Percentiles rank a stretch among this genome's conserved stretches.
phyloP scores from a whole-genome alignment of 2,329 filamentous ascomycete species.

The Fusarium sp. region DNA sequence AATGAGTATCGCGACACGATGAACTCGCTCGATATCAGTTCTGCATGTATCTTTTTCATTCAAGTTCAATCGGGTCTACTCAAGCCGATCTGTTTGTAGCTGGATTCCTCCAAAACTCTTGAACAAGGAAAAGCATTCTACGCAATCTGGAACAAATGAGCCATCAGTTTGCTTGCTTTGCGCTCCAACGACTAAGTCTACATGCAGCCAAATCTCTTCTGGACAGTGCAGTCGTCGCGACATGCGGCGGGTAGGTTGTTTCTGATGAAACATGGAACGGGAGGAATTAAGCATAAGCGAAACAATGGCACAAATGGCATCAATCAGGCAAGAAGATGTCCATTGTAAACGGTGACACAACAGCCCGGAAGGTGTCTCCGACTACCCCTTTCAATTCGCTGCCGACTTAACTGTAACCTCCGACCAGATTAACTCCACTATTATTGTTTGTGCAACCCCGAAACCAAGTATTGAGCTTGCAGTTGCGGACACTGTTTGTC shows the following conservation, averaged over 20 bases:
- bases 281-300: background rate
- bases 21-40: too few species aligned
- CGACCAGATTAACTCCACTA: accelerated
- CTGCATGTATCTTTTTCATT: too few species aligned
- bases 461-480: background rate
- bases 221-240: background rate
- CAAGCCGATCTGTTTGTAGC: background rate
- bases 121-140: background rate
- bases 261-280: background rate
- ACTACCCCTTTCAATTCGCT: background rate
- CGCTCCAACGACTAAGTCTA: accelerated
- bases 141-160: accelerated
- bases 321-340: background rate
- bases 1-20: background rate
- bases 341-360: background rate
- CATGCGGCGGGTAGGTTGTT: too few species aligned
- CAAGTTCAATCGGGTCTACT: too few species aligned
- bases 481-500: background rate
- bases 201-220: too few species aligned
- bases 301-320: background rate
- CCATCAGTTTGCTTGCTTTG: background rate
- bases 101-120: accelerated
- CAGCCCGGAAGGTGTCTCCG: background rate
- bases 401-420: accelerated
- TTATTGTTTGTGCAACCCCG: background rate